phyloP scores from a whole-genome alignment of 805 yeast genomes.

The Jamesozyma piceae region DNA sequence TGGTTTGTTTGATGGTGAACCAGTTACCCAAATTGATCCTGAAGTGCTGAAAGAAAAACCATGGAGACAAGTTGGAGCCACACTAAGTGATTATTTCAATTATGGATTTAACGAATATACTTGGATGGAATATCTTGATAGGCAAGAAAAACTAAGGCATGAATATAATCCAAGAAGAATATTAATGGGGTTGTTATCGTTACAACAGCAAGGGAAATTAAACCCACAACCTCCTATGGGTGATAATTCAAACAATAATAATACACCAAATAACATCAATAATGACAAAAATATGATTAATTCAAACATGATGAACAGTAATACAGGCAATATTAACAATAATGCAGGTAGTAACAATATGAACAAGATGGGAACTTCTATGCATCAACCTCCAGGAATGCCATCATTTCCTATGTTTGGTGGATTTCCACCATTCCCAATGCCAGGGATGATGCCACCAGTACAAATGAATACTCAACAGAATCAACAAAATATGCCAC shows the following conservation, averaged over 20 bases:
- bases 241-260: constrained; percentile 7
- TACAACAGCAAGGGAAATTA: constrained; percentile 31
- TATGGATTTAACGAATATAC: constrained; percentile 94
- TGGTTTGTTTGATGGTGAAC: constrained; percentile 57
- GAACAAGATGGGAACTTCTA: constrained; percentile 8
- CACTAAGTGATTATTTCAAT: constrained; percentile 87
- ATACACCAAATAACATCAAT: neutral
- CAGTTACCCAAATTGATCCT: constrained; percentile 70
- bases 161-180: constrained; percentile 78
- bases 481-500: constrained; percentile 5
- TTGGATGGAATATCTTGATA: constrained; percentile 86
- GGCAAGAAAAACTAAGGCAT: constrained; percentile 72
- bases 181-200: constrained; percentile 41
- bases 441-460: constrained; percentile 32
- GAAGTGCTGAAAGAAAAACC: constrained; percentile 88
- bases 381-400: constrained; percentile 28
- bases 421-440: constrained; percentile 30
- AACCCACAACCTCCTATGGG: constrained; percentile 33
- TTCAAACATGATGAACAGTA: neutral
- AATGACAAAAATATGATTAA: neutral
- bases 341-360: neutral
- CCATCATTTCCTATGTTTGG: constrained; percentile 30
- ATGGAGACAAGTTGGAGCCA: constrained; percentile 97
- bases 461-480: constrained; percentile 29
- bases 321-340: too few relatives aligned